Evolutionary conservation across 2,329 filamentous ascomycete species (phyloP).

Genomic region (Fusarium sp.): DNA sequence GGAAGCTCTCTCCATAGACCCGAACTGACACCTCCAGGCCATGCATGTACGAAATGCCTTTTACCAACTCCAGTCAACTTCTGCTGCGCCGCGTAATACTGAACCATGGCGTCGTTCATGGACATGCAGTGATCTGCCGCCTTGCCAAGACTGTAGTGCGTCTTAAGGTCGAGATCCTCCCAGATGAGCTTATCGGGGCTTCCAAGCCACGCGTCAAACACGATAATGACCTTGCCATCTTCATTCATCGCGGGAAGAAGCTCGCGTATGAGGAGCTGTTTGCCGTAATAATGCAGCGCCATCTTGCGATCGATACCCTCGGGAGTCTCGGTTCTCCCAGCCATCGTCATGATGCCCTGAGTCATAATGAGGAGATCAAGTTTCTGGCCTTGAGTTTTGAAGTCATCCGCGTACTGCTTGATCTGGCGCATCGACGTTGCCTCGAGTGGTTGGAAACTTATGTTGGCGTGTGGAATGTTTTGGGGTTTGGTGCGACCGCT

Average conservation of each 20-base stretch:
- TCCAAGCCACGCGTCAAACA: slow-evolving; percentile 50
- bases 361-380: slow-evolving; percentile 55
- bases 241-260: slow-evolving; percentile 52
- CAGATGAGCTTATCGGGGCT: slow-evolving; percentile 50
- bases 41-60: slow-evolving; percentile 55
- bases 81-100: slow-evolving; percentile 47
- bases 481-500: slow-evolving; percentile 49
- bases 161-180: slow-evolving; percentile 56
- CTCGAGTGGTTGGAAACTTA: slow-evolving; percentile 49
- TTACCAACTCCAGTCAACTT: not conserved
- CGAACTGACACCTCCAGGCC: slow-evolving; percentile 54
- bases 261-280: slow-evolving; percentile 56
- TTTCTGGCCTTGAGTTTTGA: slow-evolving; percentile 43
- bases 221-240: slow-evolving; percentile 54
- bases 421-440: slow-evolving; percentile 51
- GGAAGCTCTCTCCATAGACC: slow-evolving; percentile 47
- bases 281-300: slow-evolving; percentile 60
- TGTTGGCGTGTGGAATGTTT: slow-evolving; percentile 47
- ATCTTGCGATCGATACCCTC: slow-evolving; percentile 61
- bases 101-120: slow-evolving; percentile 55
- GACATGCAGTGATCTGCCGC: slow-evolving; percentile 53
- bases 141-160: slow-evolving; percentile 47
- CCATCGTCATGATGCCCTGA: slow-evolving; percentile 52
- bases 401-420: slow-evolving; percentile 48
- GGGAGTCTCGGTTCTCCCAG: slow-evolving; percentile 53